Evolutionary conservation across 768 basidiomycete species (phyloP).

Genomic region (Podaxis sp.): DNA sequence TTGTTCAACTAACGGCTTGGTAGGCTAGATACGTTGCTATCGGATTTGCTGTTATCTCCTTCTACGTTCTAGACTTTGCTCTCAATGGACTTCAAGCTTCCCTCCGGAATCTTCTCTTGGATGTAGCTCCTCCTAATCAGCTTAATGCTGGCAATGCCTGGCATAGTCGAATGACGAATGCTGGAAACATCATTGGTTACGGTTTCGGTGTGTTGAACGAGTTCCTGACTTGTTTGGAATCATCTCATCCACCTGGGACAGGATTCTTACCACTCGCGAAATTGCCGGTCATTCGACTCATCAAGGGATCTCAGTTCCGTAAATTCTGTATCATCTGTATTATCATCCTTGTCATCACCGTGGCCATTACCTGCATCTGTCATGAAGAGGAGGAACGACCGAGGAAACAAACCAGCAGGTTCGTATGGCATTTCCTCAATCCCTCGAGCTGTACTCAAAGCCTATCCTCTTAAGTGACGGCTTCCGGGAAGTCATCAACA

Average conservation of each 20-base stretch:
- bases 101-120: slow-evolving; percentile 88
- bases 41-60: slow-evolving; percentile 79
- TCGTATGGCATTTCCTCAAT: slow-evolving; percentile 20
- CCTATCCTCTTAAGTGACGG: slow-evolving; percentile 33
- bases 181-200: slow-evolving; percentile 95
- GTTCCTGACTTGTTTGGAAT: not conserved
- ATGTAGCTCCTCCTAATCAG: slow-evolving; percentile 84
- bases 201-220: slow-evolving; percentile 62
- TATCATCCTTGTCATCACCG: slow-evolving; percentile 70
- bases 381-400: slow-evolving; percentile 77
- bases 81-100: slow-evolving; percentile 94
- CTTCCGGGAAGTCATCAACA: slow-evolving; percentile 68
- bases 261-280: slow-evolving; percentile 87
- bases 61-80: slow-evolving; percentile 96
- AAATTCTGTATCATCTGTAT: slow-evolving; percentile 92
- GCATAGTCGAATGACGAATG: slow-evolving; percentile 94
- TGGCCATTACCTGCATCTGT: slow-evolving; percentile 83
- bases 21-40: slow-evolving; percentile 74
- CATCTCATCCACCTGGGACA: slow-evolving; percentile 21
- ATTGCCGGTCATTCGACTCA: slow-evolving; percentile 68
- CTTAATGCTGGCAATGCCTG: slow-evolving; percentile 95
- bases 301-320: slow-evolving; percentile 92
- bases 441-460: not conserved
- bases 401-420: slow-evolving; percentile 32
- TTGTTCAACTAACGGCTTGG: not conserved